Evolutionary conservation across 75 land plant genomes (phyloP), one percentile per base, ranked within the genome.

Genomic region (Pinus taeda): DNA sequence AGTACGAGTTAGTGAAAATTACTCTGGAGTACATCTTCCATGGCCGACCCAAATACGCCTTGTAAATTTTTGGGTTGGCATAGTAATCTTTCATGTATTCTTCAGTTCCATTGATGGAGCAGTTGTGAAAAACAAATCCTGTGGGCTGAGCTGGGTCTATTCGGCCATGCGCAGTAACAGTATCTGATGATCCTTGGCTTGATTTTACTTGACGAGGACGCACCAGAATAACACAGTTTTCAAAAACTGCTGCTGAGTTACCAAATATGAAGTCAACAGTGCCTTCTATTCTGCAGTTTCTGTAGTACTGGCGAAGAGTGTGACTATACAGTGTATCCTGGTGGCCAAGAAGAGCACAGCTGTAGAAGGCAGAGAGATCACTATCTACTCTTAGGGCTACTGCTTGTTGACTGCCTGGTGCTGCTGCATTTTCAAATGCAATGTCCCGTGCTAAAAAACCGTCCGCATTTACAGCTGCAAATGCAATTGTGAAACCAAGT

Each of bases 181-280:
- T 33, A 33, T 33, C 33, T 33, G 33, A 1, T 33, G 33, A 33
- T 36, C 81, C 75, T 62, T 71, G 57, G 49, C 60, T 59, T 3
- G 82, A 60, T 4, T 74, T 57, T 30, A 75, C 7, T 39, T 72
- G 81, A 30, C 81, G 85, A 9, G 81, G 85, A 15, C 37, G 70
- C 61, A 79, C 62, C 14, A 83, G 55, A 71, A 83, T 61, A 17
- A 29, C 9, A 57, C 84, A 82, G 8, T 78, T 77, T 33, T 33
- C 33, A 33, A 33, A 33, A 2, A 33, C 2, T 33, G 33, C 33
- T 33, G 33, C 33, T 33, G 66, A 77, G 74, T 89, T 86, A 37
- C 91, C 91, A 74, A 89, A 89, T 57, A 93, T 85, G 90, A 91
- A 93, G 65, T 93, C 95, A 1, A 87, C 80, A 15, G 93, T 93